Evolutionary conservation across 1,139 yeast species (phyloP).

Genomic region (Arxiozyma telluris): DNA sequence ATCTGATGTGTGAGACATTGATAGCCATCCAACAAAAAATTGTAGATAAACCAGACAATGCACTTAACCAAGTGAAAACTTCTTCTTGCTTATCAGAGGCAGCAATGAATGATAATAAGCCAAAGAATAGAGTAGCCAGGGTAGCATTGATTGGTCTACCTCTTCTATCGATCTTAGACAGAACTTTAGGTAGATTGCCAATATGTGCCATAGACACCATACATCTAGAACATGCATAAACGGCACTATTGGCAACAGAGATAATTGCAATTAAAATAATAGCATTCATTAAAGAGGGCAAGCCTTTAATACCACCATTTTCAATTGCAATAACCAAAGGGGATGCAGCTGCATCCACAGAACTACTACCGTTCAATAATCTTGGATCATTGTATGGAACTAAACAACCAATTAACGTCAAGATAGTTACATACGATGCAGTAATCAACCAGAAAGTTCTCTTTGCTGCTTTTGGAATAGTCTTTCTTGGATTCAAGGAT

Average conservation of each 20-base stretch:
- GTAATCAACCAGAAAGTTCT: conserved; percentile 74
- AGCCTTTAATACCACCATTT: conserved; percentile 40
- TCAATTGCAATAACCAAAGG: conserved; percentile 46
- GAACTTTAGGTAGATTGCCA: conserved; percentile 51
- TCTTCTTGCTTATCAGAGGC: conserved; percentile 50
- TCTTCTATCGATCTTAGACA: conserved; percentile 50
- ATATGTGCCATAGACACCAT: conserved; percentile 57
- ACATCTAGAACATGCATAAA: conserved; percentile 59
- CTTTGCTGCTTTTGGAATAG: conserved; percentile 64
- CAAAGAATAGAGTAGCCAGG: conserved; percentile 42
- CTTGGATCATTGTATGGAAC: conserved; percentile 55
- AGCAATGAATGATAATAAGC: conserved; percentile 52
- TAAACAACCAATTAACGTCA: conserved; percentile 55
- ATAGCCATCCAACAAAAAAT: conserved; percentile 62
- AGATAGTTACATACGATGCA: conserved; percentile 52
- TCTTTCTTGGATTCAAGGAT: conserved; percentile 62
- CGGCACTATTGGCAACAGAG: conserved; percentile 61
- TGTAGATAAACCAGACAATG: conserved; percentile 57
- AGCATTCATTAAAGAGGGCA: conserved; percentile 45
- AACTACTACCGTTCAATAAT: conserved; percentile 40
- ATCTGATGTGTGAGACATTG: conserved; percentile 50
- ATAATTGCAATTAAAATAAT: conserved; percentile 50
- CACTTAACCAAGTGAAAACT: conserved; percentile 59
- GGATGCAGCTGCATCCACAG: conserved; percentile 45
- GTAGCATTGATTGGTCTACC: conserved; percentile 62